Base-by-base conservation (phyloP, 2,329 filamentous ascomycete genomes). In the Didymosphaeria variabile region DNA sequence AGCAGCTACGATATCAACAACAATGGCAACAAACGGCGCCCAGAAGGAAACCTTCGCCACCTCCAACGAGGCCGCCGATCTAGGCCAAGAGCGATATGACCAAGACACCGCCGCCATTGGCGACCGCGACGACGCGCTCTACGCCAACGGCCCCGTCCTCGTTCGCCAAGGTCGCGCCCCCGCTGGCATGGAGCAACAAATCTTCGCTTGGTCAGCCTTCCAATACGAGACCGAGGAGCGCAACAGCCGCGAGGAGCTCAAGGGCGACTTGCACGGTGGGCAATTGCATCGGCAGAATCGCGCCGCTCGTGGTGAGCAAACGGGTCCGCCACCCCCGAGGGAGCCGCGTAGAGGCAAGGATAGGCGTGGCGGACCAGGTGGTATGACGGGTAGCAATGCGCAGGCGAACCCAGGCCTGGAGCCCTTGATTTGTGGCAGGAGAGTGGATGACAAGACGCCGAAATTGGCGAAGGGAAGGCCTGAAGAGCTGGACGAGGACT, bases 181-280 rank as follows among this genome's bases (percentile, higher is more conserved):
- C n/a, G 53, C 59, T 2, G 73, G 74, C 2, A 59, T 69, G 23
- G 74, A 77, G 52, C 46, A 55, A 38, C 60, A 71, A 19, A 67
- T 74, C 34, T 74, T 72, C 29, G 71, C 63, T 0, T 77, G 75
- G 75, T 73, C 62, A 13, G 70, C 67, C 2, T 69, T 76, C 51
- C 65, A 69, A 44, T 72, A 65, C 56, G 73, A 67, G 2, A 71
- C 67, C 0, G 65, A 63, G 8, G 73, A 77, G 36, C 57, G 64
- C 0, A 53, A 76, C 54, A 62, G 59, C 31, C 64, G 65, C 6
- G 73, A 73, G 55, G 74, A 74, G 60, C 58, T 71, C 44, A 77
- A 77, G 65, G 74, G 71, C n/a, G 70, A 76, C 56, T 50, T 77
- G 47, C 75, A 77, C 51, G 73, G 70, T 9, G 75, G 75, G 1